Conservation (phyloP, 768 basidiomycete genomes). For the Naganishia friedmannii region DNA sequence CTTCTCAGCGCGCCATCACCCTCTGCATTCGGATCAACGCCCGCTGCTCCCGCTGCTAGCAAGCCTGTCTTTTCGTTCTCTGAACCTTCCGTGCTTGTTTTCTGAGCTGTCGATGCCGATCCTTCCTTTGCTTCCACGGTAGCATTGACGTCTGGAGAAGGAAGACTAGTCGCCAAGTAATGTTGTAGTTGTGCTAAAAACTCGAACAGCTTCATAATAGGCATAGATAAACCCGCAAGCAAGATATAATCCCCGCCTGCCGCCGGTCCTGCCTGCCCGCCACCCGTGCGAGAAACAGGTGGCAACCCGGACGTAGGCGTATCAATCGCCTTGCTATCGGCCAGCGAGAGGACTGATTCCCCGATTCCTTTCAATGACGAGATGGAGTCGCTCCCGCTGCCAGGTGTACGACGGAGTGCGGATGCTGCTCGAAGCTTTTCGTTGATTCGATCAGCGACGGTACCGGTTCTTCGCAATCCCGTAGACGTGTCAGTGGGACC, state of each 20-base stretch:
- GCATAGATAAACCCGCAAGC: conserved; percentile 38
- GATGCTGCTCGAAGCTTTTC: conserved; percentile 62
- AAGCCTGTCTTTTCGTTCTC: conserved; percentile 63
- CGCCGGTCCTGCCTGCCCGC: conserved; percentile 52
- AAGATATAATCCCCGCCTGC: conserved; percentile 55
- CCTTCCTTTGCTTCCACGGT: conserved; percentile 17
- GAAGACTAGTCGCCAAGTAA: conserved; percentile 50
- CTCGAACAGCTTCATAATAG: conserved; percentile 52
- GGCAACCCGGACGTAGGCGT: conserved; percentile 59
- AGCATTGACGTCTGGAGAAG: conserved; percentile 39
- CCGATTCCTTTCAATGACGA: conserved; percentile 12
- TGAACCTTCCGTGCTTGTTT: conserved; percentile 39
- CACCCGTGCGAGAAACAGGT: conserved; percentile 62
- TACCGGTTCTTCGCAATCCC: conserved; percentile 61
- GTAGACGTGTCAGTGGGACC: conserved; percentile 26
- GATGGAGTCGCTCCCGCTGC: not conserved
- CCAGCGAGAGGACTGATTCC: conserved; percentile 5
- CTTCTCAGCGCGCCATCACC: conserved; percentile 36
- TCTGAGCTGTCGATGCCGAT: conserved; percentile 46
- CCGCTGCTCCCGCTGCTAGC: conserved; percentile 63
- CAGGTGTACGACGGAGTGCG: not conserved
- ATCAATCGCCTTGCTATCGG: conserved; percentile 12
- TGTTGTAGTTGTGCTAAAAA: conserved; percentile 40
- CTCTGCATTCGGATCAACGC: conserved; percentile 51
- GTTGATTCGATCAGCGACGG: conserved; percentile 81